phyloP scores from a whole-genome alignment of 1,284 basidiomycete species.

The Cutaneotrichosporon cavernicola region DNA sequence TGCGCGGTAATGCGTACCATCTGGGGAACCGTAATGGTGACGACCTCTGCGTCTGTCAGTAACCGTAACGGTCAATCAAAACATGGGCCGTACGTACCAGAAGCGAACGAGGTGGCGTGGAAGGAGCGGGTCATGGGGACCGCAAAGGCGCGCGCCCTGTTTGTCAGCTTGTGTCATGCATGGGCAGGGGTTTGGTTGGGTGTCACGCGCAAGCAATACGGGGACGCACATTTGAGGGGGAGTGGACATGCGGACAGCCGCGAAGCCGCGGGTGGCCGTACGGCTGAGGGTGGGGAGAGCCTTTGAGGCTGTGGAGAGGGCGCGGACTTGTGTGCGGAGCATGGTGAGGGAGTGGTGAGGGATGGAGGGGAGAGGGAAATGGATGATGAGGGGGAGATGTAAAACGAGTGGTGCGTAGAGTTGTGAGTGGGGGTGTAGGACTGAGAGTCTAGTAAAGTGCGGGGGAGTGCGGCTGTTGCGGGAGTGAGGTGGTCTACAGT shows the following conservation, averaged over 20 bases:
- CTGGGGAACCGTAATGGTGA: slow-evolving; percentile 83
- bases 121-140: slow-evolving; percentile 20
- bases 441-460: background rate
- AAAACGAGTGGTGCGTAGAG: background rate
- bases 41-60: slow-evolving; percentile 13
- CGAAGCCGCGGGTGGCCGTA: slow-evolving; percentile 1
- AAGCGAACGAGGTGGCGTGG: slow-evolving; percentile 22
- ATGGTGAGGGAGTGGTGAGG: slow-evolving; percentile 27
- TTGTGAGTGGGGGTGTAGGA: background rate
- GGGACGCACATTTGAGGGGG: slow-evolving; percentile 19
- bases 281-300: slow-evolving; percentile 20
- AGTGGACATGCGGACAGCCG: slow-evolving; percentile 6
- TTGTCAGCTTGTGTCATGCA: background rate
- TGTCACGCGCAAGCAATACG: background rate
- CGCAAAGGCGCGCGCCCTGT: slow-evolving; percentile 13
- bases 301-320: slow-evolving; percentile 30
- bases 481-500: background rate
- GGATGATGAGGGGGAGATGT: slow-evolving; percentile 4
- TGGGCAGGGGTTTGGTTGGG: background rate
- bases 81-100: slow-evolving; percentile 13
- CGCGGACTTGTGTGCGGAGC: slow-evolving; percentile 40
- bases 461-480: background rate
- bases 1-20: slow-evolving; percentile 60
- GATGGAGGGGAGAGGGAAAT: slow-evolving; percentile 2
- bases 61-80: background rate